These are phyloP conservation scores for Claviceps quebecensis DNA, from an alignment of 2,329 filamentous ascomycete species.

Conservation along the genomic window DNA sequence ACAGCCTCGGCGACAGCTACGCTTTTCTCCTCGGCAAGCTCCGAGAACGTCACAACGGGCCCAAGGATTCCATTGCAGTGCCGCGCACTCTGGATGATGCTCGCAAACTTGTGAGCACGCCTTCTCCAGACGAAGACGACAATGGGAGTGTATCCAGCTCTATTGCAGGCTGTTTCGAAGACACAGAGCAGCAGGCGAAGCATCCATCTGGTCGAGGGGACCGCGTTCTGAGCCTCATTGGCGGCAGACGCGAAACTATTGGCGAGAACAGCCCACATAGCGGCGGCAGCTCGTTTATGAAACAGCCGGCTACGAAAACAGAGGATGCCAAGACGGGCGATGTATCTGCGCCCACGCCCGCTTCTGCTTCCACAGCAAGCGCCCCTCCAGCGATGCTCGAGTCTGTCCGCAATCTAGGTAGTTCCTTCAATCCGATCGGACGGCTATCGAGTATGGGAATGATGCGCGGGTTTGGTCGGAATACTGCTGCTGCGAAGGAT, in stretches of 20 bases:
- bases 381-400: slow-evolving; percentile 52
- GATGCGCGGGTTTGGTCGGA: slow-evolving; percentile 61
- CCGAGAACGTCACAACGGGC: slow-evolving; percentile 48
- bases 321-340: slow-evolving; percentile 20
- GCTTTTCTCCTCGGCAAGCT: slow-evolving; percentile 84
- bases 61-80: slow-evolving; percentile 39
- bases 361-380: slow-evolving; percentile 27
- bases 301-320: slow-evolving; percentile 36
- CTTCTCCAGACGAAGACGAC: slow-evolving; percentile 48
- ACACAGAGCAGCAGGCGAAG: slow-evolving; percentile 16
- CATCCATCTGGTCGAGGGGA: slow-evolving; percentile 35
- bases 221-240: slow-evolving; percentile 56
- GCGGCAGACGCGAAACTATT: slow-evolving; percentile 62
- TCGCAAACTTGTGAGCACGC: slow-evolving; percentile 69
- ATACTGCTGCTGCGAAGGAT: slow-evolving; percentile 27
- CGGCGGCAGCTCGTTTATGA: slow-evolving; percentile 51
- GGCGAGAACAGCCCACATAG: slow-evolving; percentile 48
- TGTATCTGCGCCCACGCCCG: slow-evolving; percentile 17
- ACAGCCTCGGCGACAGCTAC: slow-evolving; percentile 80
- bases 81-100: slow-evolving; percentile 91
- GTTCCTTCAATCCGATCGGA: slow-evolving; percentile 68
- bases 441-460: slow-evolving; percentile 60
- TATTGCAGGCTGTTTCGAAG: slow-evolving; percentile 26
- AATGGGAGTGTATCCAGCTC: slow-evolving; percentile 45
- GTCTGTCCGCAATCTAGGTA: slow-evolving; percentile 69